These are phyloP conservation scores for Trichosanthes truncata DNA, from an alignment of 306 rosid genomes.

Conservation along the genomic window DNA sequence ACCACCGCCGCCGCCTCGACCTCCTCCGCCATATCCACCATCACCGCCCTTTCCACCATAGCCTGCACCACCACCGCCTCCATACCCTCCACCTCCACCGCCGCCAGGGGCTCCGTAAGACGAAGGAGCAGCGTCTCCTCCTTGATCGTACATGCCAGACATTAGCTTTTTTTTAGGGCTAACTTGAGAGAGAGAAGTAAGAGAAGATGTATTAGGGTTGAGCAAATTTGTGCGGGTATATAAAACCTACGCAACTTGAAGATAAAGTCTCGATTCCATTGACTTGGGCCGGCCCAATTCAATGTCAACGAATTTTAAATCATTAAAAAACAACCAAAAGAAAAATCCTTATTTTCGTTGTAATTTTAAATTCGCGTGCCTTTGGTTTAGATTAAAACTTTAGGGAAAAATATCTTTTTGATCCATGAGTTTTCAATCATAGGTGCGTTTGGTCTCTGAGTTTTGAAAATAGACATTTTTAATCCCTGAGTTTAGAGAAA, in stretches of 20 bases:
- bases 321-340: too few relatives aligned
- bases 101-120: slow-evolving; percentile 49
- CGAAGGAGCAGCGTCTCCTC: slow-evolving; percentile 62
- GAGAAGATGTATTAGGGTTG: slow-evolving; percentile 17
- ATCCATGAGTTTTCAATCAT: too few relatives aligned
- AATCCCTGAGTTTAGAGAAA: too few relatives aligned
- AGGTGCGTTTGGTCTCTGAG: too few relatives aligned
- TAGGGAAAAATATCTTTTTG: too few relatives aligned
- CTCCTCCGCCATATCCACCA: slow-evolving; percentile 30
- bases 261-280: not conserved
- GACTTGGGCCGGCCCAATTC: slow-evolving; percentile 2
- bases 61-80: slow-evolving; percentile 29
- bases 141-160: slow-evolving; percentile 93
- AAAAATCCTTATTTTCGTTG: too few relatives aligned
- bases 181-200: slow-evolving; percentile 22
- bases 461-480: too few relatives aligned
- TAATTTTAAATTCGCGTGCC: too few relatives aligned
- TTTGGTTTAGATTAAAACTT: too few relatives aligned
- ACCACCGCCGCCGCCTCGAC: slow-evolving; percentile 30
- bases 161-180: slow-evolving; percentile 31
- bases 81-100: slow-evolving; percentile 28
- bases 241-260: not conserved
- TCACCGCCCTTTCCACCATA: slow-evolving; percentile 28
- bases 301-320: too few relatives aligned
- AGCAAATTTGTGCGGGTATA: not conserved